Percentiles rank a stretch among this genome's conserved stretches.
Conservation (phyloP, 306 rosid genomes). For the Malus sieversii region DNA sequence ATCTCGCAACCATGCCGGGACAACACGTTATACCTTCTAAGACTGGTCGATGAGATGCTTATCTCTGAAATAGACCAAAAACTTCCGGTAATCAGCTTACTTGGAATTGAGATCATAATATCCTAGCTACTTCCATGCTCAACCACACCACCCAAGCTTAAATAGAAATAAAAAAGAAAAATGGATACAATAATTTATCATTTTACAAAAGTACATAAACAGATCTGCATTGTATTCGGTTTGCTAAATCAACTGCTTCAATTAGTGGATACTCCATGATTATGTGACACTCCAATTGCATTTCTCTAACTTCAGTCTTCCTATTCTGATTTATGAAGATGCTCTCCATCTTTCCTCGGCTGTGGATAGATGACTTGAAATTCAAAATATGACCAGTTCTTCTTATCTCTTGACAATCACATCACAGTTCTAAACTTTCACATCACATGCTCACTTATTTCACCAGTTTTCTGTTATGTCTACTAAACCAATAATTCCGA, state of each 20-base stretch:
- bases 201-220: not conserved
- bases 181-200: not conserved
- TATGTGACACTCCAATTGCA: not conserved
- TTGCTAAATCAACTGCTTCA: not conserved
- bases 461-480: not conserved
- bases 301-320: not conserved
- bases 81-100: slow-evolving; percentile 63
- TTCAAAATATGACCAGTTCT: not conserved
- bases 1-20: slow-evolving; percentile 89
- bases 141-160: not conserved
- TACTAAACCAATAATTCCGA: not conserved
- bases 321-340: not conserved
- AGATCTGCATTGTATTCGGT: not conserved
- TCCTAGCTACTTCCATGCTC: not conserved
- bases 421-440: not conserved
- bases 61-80: slow-evolving; percentile 66
- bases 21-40: slow-evolving; percentile 75
- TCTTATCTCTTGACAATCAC: not conserved
- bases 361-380: not conserved
- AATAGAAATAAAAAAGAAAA: not conserved
- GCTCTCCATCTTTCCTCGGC: not conserved
- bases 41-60: slow-evolving; percentile 83
- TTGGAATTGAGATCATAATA: slow-evolving; percentile 8
- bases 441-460: not conserved
- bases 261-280: not conserved